These are phyloP conservation scores for Pythium brachiatum DNA, from an alignment of 352 stramenopile species.

Conservation along the genomic window DNA sequence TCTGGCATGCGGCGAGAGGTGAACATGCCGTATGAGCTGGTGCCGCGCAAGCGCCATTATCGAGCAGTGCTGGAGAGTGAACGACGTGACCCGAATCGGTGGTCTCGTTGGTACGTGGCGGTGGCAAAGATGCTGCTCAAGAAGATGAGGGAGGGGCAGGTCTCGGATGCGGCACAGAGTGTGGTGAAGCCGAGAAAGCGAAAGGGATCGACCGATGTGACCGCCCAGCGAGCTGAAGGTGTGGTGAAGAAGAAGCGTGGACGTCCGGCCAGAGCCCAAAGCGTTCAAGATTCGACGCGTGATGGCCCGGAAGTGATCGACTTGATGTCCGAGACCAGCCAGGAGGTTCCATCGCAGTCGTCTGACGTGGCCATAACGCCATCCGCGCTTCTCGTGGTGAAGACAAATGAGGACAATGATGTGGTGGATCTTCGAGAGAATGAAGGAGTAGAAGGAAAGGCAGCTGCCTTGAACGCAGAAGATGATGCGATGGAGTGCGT, in stretches of 20 bases:
- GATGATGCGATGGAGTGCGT: too few relatives aligned
- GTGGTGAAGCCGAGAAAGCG: not conserved
- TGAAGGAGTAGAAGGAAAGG: too few relatives aligned
- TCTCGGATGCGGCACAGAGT: too few relatives aligned
- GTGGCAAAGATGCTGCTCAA: constrained; percentile 28
- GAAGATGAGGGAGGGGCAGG: not conserved
- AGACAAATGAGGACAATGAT: too few relatives aligned
- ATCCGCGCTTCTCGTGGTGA: too few relatives aligned
- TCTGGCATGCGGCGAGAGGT: constrained; percentile 46
- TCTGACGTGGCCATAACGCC: too few relatives aligned
- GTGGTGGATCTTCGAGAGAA: too few relatives aligned
- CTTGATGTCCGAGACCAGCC: not conserved
- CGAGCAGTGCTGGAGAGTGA: constrained; percentile 47
- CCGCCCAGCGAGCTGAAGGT: too few relatives aligned
- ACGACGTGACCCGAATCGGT: constrained; percentile 27
- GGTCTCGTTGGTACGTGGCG: constrained; percentile 40
- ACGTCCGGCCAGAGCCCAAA: not conserved
- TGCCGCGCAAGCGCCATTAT: constrained; percentile 51
- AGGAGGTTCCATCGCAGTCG: not conserved
- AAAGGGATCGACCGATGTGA: constrained; percentile 4
- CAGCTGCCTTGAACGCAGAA: not conserved
- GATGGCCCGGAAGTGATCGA: not conserved
- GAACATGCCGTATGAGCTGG: constrained; percentile 69
- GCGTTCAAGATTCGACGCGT: not conserved
- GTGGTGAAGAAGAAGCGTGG: constrained; percentile 15